Evolutionary conservation across 148 eudicot genomes (phyloP), one percentile per base, ranked within the genome.

Genomic region (Rhododendron kiyosumense): DNA sequence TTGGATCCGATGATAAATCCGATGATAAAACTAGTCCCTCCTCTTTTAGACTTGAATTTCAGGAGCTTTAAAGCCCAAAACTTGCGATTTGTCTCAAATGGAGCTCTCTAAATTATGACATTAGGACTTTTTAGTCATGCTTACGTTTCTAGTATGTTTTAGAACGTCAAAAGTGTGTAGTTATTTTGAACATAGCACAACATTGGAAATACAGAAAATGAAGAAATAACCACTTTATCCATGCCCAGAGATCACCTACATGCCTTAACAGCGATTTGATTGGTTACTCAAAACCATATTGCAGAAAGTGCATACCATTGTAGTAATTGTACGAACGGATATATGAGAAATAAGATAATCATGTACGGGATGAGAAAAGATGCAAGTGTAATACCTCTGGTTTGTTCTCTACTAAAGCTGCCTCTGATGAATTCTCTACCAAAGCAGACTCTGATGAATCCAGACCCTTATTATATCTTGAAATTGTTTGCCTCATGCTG

Each of bases 401-500:
- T 83, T 81, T 81, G 22, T 67, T 77, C 76, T 89, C 93, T 71
- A 36, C 88, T 65, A 52, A 80, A 43, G 87, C 81, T 67, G 79
- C 45, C 41, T 71, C 76, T 30, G 76, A 71, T 14, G 41, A 32
- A 71, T 71, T 71, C 76, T 71, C 76, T 30, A 30, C 3, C 13
- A 71, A 71, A 32, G 76, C 76, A 32, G 76, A 71, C 65, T 92
- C 89, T 79, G 92, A 78, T 51, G 84, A 63, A 22, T 88, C 91
- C 84, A 45, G 34, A 76, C 89, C 78, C 6, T 86, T 87, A 36
- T 78, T 89, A 88, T 94, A 94, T 84, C 96, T 92, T 84, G 91
- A 85, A 69, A 94, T 87, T 52, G 91, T 92, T 57, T 57, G 83
- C 78, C 87, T 86, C 94, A 94, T 92, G 90, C 96, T 93, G 91